These are phyloP conservation scores for Gastrolobium villosum DNA, from an alignment of 306 rosid species.

Conservation along the genomic window DNA sequence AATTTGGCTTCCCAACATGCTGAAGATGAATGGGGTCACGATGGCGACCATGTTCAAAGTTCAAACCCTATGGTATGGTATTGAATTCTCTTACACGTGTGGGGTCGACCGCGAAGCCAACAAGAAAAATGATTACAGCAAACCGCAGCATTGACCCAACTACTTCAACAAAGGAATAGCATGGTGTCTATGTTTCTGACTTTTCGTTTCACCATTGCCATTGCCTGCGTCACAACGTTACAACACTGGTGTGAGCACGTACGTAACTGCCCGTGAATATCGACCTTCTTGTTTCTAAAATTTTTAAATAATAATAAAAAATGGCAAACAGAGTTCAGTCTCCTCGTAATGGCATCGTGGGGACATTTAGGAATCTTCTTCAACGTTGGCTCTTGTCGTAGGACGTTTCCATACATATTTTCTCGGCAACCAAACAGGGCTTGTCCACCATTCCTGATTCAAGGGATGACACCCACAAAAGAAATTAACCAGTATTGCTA, in stretches of 20 bases:
- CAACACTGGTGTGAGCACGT: background rate
- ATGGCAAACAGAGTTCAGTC: background rate
- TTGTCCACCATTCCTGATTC: conserved; percentile 14
- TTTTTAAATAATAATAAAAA: background rate
- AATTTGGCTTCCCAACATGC: too few relatives aligned
- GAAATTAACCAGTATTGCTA: background rate
- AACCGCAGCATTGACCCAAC: conserved; percentile 41
- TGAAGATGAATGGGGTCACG: conserved; percentile 28
- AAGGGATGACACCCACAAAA: background rate
- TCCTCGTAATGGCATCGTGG: background rate
- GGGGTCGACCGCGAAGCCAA: conserved; percentile 25
- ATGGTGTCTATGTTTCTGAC: background rate
- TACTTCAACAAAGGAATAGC: background rate
- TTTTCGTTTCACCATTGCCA: background rate
- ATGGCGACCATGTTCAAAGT: conserved; percentile 26
- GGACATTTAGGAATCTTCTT: background rate
- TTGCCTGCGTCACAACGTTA: background rate
- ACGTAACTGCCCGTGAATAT: background rate
- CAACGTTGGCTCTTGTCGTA: conserved; percentile 7
- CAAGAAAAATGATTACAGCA: background rate
- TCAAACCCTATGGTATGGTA: background rate
- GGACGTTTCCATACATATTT: conserved; percentile 15
- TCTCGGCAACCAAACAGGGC: conserved; percentile 41
- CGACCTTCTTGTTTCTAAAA: background rate
- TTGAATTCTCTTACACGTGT: conserved; percentile 38